Evolutionary conservation across 2,329 filamentous ascomycete genomes (phyloP), one percentile per base, ranked within the genome.

Genomic region (Fusarium sp.): DNA sequence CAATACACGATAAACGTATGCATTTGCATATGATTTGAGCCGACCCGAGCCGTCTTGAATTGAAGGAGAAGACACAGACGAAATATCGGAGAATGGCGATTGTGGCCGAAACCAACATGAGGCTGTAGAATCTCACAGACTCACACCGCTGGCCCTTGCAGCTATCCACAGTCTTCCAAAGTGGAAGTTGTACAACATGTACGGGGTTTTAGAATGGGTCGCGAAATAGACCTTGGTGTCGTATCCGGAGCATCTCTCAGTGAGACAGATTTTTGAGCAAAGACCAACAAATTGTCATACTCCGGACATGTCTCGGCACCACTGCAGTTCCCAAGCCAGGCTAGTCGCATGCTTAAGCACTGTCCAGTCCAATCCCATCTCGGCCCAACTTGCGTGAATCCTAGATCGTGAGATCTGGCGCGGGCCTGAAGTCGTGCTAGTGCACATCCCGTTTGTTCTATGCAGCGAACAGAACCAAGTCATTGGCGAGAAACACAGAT

Each of bases 331-430:
- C 62, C 52, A 43, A 65, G 39, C 20, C 30, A 53, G 41, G 37
- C 66, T 59, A 70, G 62, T 62, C 56, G 30, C 50, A 57, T 49
- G 54, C 40, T 44, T 37, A 30, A 67, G 47, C 41, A 64, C 35
- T 49, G 13, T 49, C 50, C 47, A 58, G 49, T 59, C 44, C 44
- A 46, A 35, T 57, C 30, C 44, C 59, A 59, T 67, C 67, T 68
- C 63, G 68, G 68, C 56, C 63, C 41, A 70, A 65, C 57, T 58
- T 63, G 52, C 9, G 58, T 47, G 49, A 57, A 63, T 70, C 60
- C 62, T 30, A 73, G 71, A 73, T 73, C 68, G 57, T 45, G 56
- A 61, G 71, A 73, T 73, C 71, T 64, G 57, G 35, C 46, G 40
- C 41, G 55, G 55, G 56, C 22, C 57, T 67, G 56, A 62, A 70